Conservation (phyloP, 108 stramenopile genomes). For the Pseudonitzschia multiseries region DNA sequence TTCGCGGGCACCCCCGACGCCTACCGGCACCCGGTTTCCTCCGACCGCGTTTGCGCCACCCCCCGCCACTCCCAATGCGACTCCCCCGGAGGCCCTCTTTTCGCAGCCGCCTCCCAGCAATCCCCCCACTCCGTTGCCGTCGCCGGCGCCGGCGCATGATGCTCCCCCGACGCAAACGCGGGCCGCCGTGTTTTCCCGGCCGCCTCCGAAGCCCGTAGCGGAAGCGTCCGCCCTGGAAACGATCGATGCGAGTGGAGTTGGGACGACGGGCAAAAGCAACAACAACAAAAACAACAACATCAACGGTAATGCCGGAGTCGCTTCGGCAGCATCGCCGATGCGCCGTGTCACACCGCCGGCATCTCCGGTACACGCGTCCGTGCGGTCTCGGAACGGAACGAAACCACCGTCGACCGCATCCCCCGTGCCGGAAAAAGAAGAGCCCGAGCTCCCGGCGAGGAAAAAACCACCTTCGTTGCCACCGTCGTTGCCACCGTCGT, state of each 20-base stretch:
- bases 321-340: neutral
- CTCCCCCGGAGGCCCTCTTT: neutral
- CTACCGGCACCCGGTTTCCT: neutral
- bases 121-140: neutral
- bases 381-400: neutral
- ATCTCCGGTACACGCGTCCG: slow-evolving; percentile 8
- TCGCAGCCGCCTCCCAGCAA: neutral
- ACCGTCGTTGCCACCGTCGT: too few relatives aligned
- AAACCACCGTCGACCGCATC: too few relatives aligned
- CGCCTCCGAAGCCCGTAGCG: neutral
- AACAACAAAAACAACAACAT: neutral
- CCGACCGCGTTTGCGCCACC: neutral
- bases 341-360: slow-evolving; percentile 28
- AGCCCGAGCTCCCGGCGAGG: too few relatives aligned
- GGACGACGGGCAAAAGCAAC: too few relatives aligned
- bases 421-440: too few relatives aligned
- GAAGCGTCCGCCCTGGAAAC: neutral
- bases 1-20: neutral
- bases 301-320: neutral
- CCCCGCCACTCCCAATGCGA: neutral
- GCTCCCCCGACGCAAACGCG: neutral
- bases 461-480: too few relatives aligned
- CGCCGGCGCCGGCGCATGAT: neutral
- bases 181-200: neutral
- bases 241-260: neutral